phyloP scores from a whole-genome alignment of 176 grass and related monocot genomes.

The Eleusine indica region DNA sequence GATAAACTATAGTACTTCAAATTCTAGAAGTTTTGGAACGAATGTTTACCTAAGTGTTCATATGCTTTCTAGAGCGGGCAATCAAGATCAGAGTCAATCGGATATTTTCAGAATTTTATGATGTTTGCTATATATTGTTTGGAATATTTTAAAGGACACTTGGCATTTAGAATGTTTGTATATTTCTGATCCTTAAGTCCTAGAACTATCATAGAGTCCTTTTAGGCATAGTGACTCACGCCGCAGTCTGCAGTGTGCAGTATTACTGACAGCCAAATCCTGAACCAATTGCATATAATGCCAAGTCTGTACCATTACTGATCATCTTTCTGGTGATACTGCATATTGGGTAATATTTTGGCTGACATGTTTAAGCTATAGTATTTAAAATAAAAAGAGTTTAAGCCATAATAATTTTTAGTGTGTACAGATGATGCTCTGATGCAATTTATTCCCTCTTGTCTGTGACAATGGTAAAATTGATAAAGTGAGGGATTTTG shows the following conservation, averaged over 20 bases:
- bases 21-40: neutral
- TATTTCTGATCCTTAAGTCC: neutral
- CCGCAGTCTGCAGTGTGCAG: neutral
- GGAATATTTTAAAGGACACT: neutral
- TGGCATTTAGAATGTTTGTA: constrained; percentile 17
- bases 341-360: neutral
- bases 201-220: neutral
- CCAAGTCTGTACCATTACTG: neutral
- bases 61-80: constrained; percentile 1
- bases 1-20: neutral
- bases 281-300: neutral
- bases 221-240: neutral
- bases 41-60: neutral
- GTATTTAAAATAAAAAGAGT: neutral
- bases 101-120: constrained; percentile 1
- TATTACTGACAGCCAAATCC: neutral
- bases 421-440: constrained; percentile 9
- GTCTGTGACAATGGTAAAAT: constrained; percentile 25
- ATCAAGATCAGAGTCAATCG: neutral
- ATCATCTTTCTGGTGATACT: neutral
- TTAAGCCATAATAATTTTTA: neutral
- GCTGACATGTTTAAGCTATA: neutral
- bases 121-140: neutral
- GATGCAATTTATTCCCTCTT: constrained; percentile 17
- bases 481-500: constrained; percentile 50